Evolutionary conservation across 73 alveolate species (phyloP), one percentile per base, ranked within the genome.

Genomic region (Paraurostyla sp.): DNA sequence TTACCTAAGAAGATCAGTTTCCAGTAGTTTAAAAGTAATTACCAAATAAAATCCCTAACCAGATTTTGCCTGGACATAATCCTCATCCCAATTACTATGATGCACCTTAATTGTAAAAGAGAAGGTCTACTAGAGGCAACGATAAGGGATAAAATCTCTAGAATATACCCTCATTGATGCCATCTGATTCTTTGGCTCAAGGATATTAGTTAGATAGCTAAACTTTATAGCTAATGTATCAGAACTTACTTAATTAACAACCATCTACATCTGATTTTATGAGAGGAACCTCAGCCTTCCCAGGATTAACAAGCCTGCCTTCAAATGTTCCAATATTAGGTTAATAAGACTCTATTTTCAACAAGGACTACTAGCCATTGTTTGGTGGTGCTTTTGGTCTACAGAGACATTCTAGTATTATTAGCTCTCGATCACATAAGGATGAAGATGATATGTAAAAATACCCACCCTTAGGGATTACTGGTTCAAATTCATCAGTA

Each of bases 51-150:
- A 29, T 20, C 76, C 48, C 76, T 38, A 15, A 38, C 29, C 0
- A 7, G 13, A 1, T 65, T 18, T 38, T 65, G 46, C 82, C 82
- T 38, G 82, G 82, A 2, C 35, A 38, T 38, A 65, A 65, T 22
- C 41, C 16, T 2, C 82, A 23, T 3, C 13, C 56, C 58, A 65
- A 65, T 38, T n/a, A n/a, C n/a, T 38, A 65, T 36, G 40, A 16
- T 11, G 58, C 35, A 6, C 58, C 13, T 35, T 27, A 35, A 35
- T 38, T 65, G 58, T 3, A 4, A 16, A 65, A 65, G 23, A 65
- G 82, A 65, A 38, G 58, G 38, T 65, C 82, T 7, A 65, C 13
- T 11, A 65, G 82, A 40, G 82, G 41, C 41, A 22, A 33, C n/a
- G n/a, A n/a, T n/a, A 65, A 65, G 23, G 3, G 35, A 18, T 40